A percentile compares a stretch with the other conserved stretches of the same genome.
Conservation (phyloP, 1,284 basidiomycete species). For the Moniliophthora roreri region DNA sequence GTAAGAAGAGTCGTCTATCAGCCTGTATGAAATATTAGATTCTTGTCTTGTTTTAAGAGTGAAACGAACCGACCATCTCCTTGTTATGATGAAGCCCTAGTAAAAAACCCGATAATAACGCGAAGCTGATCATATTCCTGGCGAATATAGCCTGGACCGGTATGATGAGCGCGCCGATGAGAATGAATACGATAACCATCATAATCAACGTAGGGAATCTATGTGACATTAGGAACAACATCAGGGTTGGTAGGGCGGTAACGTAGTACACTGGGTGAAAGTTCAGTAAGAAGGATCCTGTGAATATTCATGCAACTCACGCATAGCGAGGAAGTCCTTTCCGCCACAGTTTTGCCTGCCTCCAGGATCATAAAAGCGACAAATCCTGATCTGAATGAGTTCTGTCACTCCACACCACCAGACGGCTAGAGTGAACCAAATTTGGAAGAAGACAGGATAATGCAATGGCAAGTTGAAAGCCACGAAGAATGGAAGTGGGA, state of each 20-base stretch:
- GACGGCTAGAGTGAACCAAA: slow-evolving; percentile 27
- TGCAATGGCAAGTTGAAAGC: slow-evolving; percentile 33
- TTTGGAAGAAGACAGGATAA: slow-evolving; percentile 30
- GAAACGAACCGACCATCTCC: no score
- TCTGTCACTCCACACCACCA: slow-evolving; percentile 31
- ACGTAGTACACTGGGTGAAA: slow-evolving; percentile 20
- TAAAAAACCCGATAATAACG: slow-evolving; percentile 28
- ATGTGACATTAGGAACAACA: slow-evolving; percentile 26
- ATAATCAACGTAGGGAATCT: slow-evolving; percentile 23
- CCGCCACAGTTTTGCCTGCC: background rate
- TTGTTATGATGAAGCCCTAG: slow-evolving; percentile 32
- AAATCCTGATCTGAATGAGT: slow-evolving; percentile 23
- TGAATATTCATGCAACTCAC: slow-evolving; percentile 14
- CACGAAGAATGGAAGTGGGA: slow-evolving; percentile 36
- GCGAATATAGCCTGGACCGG: slow-evolving; percentile 27
- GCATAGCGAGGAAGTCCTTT: slow-evolving; percentile 25
- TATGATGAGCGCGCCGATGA: slow-evolving; percentile 22
- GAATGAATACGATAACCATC: slow-evolving; percentile 21
- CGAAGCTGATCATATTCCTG: slow-evolving; percentile 25
- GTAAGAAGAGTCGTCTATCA: slow-evolving; percentile 46
- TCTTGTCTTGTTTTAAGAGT: no score
- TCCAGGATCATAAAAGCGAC: slow-evolving; percentile 19
- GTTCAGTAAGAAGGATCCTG: background rate
- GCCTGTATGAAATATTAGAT: slow-evolving; percentile 22
- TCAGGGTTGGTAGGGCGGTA: slow-evolving; percentile 22